These are phyloP conservation scores for Pyrus pyrifolia DNA, from an alignment of 306 rosid species.

Conservation along the genomic window DNA sequence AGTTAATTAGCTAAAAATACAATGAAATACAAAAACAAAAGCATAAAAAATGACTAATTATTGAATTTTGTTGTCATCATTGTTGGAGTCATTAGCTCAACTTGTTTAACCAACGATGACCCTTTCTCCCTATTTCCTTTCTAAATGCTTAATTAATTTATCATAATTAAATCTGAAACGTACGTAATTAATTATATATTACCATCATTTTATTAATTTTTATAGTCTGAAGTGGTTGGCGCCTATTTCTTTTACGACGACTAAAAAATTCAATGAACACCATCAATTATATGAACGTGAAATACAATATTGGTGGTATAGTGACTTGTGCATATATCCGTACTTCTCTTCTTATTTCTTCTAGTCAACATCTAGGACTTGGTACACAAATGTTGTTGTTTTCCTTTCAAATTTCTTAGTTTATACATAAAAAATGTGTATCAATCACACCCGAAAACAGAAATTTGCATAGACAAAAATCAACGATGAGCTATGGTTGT, in stretches of 20 bases:
- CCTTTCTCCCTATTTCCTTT: neutral
- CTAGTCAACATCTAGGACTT: neutral
- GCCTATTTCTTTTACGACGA: neutral
- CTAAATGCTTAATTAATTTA: neutral
- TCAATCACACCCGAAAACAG: neutral
- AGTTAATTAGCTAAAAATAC: too few relatives aligned
- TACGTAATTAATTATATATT: too few relatives aligned
- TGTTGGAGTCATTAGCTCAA: neutral
- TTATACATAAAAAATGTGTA: neutral
- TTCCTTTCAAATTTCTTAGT: neutral
- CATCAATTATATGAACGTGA: neutral
- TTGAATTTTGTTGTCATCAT: neutral
- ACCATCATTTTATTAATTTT: neutral
- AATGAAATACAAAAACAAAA: too few relatives aligned
- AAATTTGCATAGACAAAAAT: too few relatives aligned
- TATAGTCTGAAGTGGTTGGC: constrained; percentile 16
- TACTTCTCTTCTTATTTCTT: neutral
- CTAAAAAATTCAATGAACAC: neutral
- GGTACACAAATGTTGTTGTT: neutral
- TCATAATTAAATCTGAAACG: too few relatives aligned
- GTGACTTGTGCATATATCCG: neutral
- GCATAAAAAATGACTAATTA: neutral
- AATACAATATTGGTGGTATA: neutral
- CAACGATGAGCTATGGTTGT: neutral
- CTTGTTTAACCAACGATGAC: neutral